phyloP scores from a whole-genome alignment of 306 rosid species.

The Prunus mongolica region DNA sequence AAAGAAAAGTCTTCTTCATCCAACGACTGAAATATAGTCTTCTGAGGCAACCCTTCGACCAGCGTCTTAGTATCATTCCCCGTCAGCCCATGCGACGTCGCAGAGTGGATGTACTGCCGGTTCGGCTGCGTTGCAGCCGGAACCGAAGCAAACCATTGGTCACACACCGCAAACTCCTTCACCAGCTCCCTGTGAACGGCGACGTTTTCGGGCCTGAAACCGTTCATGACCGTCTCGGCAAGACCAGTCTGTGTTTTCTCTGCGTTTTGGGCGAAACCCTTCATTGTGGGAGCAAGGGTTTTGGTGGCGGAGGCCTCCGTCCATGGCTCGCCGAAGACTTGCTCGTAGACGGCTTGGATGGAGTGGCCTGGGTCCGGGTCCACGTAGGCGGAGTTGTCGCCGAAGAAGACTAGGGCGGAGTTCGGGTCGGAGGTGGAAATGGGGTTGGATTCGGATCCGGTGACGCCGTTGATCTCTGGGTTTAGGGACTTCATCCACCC shows the following conservation, averaged over 20 bases:
- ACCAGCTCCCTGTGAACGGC: conserved; percentile 52
- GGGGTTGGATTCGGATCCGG: conserved; percentile 46
- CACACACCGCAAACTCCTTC: conserved; percentile 68
- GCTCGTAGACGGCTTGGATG: conserved; percentile 69
- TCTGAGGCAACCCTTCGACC: conserved; percentile 70
- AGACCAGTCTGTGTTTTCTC: conserved; percentile 26
- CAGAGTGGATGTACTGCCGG: conserved; percentile 71
- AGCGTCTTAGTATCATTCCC: conserved; percentile 51
- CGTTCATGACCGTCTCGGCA: conserved; percentile 64
- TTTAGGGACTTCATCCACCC: conserved; percentile 83
- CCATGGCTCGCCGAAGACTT: conserved; percentile 72
- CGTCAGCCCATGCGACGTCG: conserved; percentile 64
- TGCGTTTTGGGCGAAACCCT: conserved; percentile 66
- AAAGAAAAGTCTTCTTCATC: conserved; percentile 56
- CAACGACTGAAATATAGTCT: conserved; percentile 73
- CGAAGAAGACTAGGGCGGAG: conserved; percentile 32
- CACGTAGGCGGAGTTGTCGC: conserved; percentile 43
- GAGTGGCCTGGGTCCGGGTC: conserved; percentile 84
- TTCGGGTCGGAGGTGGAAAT: conserved; percentile 43
- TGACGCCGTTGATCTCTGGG: conserved; percentile 63
- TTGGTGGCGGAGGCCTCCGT: conserved; percentile 41
- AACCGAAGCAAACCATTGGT: conserved; percentile 74
- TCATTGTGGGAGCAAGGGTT: conserved; percentile 43
- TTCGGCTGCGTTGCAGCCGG: conserved; percentile 80
- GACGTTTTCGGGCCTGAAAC: conserved; percentile 53